A percentile compares a stretch with the other conserved stretches of the same genome.
Conservation (phyloP, 305 asterid genomes). For the Fraxinus dipetala region DNA sequence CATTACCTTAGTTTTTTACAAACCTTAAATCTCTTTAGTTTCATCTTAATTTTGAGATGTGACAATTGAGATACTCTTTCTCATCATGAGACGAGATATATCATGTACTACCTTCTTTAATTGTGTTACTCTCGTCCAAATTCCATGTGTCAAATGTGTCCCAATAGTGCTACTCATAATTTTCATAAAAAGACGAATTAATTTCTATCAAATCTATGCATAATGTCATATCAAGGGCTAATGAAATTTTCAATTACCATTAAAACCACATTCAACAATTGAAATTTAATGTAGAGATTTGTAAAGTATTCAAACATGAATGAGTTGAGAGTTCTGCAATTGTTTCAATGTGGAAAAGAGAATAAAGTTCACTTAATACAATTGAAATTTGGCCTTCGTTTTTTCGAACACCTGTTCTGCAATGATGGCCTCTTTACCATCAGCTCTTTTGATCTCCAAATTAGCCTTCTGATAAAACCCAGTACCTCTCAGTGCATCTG, state of each 20-base stretch:
- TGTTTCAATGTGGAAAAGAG: not conserved
- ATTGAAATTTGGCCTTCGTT: slow-evolving; percentile 74
- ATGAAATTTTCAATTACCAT: not conserved
- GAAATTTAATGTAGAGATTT: not conserved
- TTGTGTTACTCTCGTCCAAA: not conserved
- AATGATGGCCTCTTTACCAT: slow-evolving; percentile 62
- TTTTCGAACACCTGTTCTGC: slow-evolving; percentile 98
- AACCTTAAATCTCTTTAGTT: too few species aligned
- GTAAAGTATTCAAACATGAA: not conserved
- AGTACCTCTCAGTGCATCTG: slow-evolving; percentile 91
- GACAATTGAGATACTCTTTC: not conserved
- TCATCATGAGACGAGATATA: not conserved
- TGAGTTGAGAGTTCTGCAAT: not conserved
- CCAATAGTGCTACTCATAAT: not conserved
- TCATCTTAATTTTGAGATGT: not conserved
- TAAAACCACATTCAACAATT: not conserved
- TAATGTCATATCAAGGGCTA: not conserved
- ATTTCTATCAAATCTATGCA: not conserved
- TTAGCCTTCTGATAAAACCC: slow-evolving; percentile 84
- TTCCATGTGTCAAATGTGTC: not conserved
- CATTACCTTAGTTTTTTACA: not conserved
- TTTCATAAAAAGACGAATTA: not conserved
- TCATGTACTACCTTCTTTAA: not conserved
- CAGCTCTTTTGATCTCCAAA: slow-evolving; percentile 79
- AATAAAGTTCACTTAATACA: slow-evolving; percentile 40